These are phyloP conservation scores for Cynara cardunculus DNA, from an alignment of 129 eudicot genomes.

Conservation along the genomic window DNA sequence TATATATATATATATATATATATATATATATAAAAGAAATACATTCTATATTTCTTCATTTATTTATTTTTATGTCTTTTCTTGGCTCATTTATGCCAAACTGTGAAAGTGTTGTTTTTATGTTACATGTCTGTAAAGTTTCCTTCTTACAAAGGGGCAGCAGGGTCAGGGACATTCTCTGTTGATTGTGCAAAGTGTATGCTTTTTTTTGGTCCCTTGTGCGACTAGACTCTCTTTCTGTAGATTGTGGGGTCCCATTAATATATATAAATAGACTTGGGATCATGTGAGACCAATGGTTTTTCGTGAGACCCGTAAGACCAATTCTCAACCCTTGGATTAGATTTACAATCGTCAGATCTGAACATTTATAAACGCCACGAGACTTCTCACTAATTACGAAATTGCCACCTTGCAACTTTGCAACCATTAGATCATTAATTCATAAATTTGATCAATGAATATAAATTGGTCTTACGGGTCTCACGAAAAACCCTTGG, in stretches of 20 bases:
- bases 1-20: neutral
- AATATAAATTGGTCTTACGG: no score
- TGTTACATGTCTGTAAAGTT: neutral
- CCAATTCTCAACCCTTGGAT: no score
- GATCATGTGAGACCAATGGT: no score
- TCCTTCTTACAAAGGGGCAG: neutral
- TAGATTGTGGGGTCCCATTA: neutral
- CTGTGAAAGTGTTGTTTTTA: constrained; percentile 24
- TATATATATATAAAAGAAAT: neutral
- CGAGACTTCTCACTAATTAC: no score
- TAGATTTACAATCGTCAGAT: no score
- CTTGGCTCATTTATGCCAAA: constrained; percentile 10
- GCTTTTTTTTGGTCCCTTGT: neutral
- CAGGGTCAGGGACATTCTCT: constrained; percentile 8
- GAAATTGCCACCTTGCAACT: no score
- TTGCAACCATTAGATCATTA: no score
- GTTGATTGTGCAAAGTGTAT: constrained; percentile 14
- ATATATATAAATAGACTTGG: no score
- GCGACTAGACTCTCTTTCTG: neutral
- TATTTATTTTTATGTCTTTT: neutral
- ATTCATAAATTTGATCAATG: no score
- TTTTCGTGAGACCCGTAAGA: no score
- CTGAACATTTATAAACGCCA: no score
- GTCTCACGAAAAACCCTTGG: no score
- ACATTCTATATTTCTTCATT: constrained; percentile 24